Percentiles rank a stretch among this genome's conserved stretches.
Evolutionary conservation across 768 basidiomycete species (phyloP).

Genomic region (Ramaria rubella): DNA sequence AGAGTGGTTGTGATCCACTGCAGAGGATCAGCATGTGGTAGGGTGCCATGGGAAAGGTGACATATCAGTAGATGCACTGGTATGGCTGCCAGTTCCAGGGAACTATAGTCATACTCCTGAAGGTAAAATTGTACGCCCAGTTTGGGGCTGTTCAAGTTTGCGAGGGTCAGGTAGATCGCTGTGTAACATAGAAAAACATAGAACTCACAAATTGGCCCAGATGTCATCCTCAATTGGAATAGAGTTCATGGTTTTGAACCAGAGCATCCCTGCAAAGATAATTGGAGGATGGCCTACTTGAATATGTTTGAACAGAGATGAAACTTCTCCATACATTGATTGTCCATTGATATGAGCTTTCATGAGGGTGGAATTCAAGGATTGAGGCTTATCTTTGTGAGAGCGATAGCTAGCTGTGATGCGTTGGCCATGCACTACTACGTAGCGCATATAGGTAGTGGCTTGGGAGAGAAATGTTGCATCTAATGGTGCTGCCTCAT

Average conservation of each 20-base stretch:
- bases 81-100: neutral
- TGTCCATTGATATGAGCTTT: neutral
- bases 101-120: neutral
- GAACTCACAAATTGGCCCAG: slow-evolving; percentile 16
- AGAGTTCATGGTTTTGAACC: slow-evolving; percentile 6
- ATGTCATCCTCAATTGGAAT: neutral
- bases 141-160: slow-evolving; percentile 16
- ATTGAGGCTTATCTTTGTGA: neutral
- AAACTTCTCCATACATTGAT: slow-evolving; percentile 13
- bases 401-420: slow-evolving; percentile 9
- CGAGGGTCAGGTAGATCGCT: neutral
- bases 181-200: neutral
- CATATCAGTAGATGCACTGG: neutral
- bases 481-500: neutral
- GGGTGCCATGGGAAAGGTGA: neutral
- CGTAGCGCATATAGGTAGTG: slow-evolving; percentile 2
- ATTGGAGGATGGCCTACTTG: slow-evolving; percentile 10
- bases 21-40: neutral
- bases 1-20: neutral
- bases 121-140: slow-evolving; percentile 15
- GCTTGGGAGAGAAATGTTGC: neutral
- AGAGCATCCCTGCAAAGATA: slow-evolving; percentile 2
- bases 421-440: slow-evolving; percentile 16
- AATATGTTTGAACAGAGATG: slow-evolving; percentile 13
- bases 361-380: neutral